A percentile compares a stretch with the other conserved stretches of the same genome.
Conservation (phyloP, 2,329 filamentous ascomycete genomes). For the Mollisia scopiformis region DNA sequence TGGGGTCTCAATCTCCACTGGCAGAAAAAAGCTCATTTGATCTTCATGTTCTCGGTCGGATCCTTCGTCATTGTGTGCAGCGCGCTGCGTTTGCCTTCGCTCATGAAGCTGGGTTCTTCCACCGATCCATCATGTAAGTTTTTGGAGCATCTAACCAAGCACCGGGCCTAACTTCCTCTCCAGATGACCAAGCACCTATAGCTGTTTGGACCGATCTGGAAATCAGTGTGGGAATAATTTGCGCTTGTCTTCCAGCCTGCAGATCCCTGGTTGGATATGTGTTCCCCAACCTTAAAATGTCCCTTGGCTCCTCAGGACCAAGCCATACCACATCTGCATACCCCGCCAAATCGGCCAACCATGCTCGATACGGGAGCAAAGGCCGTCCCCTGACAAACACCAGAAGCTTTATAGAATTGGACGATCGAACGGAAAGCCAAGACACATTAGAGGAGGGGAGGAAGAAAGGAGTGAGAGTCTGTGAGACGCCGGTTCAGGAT, state of each 20-base stretch:
- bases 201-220: slow-evolving; percentile 13
- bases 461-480: neutral
- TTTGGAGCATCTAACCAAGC: slow-evolving; percentile 2
- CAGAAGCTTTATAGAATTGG: slow-evolving; percentile 1
- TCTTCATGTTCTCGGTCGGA: slow-evolving; percentile 57
- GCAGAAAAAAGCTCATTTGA: slow-evolving; percentile 67
- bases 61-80: slow-evolving; percentile 12
- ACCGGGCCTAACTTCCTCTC: neutral
- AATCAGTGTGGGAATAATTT: slow-evolving; percentile 4
- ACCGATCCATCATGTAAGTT: slow-evolving; percentile 13
- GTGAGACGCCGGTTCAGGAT: neutral
- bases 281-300: neutral
- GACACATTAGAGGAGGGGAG: neutral
- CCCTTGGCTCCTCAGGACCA: neutral
- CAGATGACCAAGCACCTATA: slow-evolving; percentile 24
- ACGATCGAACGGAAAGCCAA: slow-evolving; percentile 1
- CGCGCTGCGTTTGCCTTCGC: slow-evolving; percentile 9
- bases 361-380: neutral
- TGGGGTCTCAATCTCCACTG: slow-evolving; percentile 62
- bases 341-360: neutral
- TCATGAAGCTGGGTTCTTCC: slow-evolving; percentile 1
- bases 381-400: neutral
- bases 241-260: slow-evolving; percentile 2
- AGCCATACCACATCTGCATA: neutral
- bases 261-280: neutral